Evolutionary conservation across 2,329 filamentous ascomycete genomes (phyloP).

Genomic region (Talaromyces atroroseus): DNA sequence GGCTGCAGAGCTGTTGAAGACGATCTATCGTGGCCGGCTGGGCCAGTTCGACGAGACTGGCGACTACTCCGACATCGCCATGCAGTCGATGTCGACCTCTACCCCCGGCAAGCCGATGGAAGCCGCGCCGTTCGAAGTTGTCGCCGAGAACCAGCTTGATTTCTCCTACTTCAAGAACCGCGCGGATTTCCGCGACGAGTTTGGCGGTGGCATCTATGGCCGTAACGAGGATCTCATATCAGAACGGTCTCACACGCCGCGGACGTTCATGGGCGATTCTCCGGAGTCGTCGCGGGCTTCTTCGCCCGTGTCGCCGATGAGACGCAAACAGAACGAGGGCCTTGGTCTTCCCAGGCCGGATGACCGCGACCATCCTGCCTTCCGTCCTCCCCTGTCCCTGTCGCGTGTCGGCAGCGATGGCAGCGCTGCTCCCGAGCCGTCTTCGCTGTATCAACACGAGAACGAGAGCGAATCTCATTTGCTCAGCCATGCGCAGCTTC

Average conservation of each 20-base stretch:
- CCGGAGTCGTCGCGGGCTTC: conserved; percentile 36
- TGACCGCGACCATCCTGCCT: conserved; percentile 32
- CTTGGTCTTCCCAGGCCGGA: conserved; percentile 13
- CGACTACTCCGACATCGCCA: conserved; percentile 66
- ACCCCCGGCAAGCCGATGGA: conserved; percentile 50
- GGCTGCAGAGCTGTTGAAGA: conserved; percentile 78
- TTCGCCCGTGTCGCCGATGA: conserved; percentile 32
- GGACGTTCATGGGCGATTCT: conserved; percentile 30
- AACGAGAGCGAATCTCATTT: conserved; percentile 39
- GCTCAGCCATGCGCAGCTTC: conserved; percentile 32
- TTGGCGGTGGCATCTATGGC: conserved; percentile 63
- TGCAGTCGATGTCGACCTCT: conserved; percentile 68
- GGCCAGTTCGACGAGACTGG: conserved; percentile 41
- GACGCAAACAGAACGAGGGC: conserved; percentile 22
- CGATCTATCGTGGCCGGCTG: conserved; percentile 77
- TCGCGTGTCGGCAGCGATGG: conserved; percentile 18
- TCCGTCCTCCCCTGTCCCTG: conserved; percentile 29
- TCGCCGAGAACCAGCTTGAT: conserved; percentile 78
- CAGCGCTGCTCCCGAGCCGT: conserved; percentile 7
- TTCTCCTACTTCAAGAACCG: conserved; percentile 90
- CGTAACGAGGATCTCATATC: conserved; percentile 41
- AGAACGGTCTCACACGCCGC: conserved; percentile 41
- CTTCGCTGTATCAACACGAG: conserved; percentile 27
- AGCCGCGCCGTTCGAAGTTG: conserved; percentile 78
- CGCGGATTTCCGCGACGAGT: conserved; percentile 78